Percentiles rank a stretch among this genome's conserved stretches.
Conservation (phyloP, 2,329 filamentous ascomycete species). For the Diplodia seriata region DNA sequence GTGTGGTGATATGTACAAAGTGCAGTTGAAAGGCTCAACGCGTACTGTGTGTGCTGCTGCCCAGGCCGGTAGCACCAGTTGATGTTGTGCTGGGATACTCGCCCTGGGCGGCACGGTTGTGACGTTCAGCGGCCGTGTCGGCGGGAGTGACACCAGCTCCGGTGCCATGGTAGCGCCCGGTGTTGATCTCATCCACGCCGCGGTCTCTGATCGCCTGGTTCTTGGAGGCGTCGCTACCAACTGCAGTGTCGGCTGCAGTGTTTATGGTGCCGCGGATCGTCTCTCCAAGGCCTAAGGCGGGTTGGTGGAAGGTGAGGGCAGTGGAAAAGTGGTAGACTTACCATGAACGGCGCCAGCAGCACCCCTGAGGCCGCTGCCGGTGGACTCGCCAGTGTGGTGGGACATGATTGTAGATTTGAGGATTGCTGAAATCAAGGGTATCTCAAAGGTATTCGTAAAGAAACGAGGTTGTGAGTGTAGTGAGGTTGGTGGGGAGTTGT, state of each 20-base stretch:
- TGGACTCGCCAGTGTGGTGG: conserved; percentile 37
- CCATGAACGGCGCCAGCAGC: conserved; percentile 46
- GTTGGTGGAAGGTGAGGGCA: conserved; percentile 33
- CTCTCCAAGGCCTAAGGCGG: conserved; percentile 46
- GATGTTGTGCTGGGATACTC: conserved; percentile 34
- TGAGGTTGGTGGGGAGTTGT: conserved; percentile 1
- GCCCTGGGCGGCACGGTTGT: conserved; percentile 38
- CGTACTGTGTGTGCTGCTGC: conserved; percentile 1
- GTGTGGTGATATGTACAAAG: conserved; percentile 1
- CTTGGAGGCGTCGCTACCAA: conserved; percentile 43
- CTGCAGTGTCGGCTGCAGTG: conserved; percentile 44
- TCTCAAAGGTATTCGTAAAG: neutral
- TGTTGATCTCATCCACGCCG: conserved; percentile 46
- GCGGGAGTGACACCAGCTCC: conserved; percentile 42
- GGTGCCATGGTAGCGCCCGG: conserved; percentile 34
- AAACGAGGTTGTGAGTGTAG: neutral
- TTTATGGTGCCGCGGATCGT: conserved; percentile 49
- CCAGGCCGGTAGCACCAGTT: conserved; percentile 16
- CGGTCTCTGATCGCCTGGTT: conserved; percentile 44
- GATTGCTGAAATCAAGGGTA: neutral
- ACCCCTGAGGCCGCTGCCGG: conserved; percentile 45
- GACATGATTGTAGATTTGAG: conserved; percentile 39
- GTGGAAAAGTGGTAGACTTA: conserved; percentile 34
- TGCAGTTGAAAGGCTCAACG: neutral
- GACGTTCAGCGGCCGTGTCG: conserved; percentile 40